Evolutionary conservation across 441 rosid genomes (phyloP).

Genomic region (Hura crepitans): DNA sequence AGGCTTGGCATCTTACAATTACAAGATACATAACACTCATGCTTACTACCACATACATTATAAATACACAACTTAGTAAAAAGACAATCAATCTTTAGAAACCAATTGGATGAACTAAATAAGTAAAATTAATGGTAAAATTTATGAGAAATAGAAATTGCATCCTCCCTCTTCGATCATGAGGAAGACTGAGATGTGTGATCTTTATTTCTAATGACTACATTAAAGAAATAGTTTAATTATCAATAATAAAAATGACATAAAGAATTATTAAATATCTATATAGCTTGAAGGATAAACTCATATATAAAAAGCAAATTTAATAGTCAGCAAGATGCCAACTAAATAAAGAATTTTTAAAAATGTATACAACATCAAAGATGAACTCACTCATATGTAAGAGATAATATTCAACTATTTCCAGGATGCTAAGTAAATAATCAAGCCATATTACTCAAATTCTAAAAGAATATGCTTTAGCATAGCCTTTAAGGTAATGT

Average conservation of each 20-base stretch:
- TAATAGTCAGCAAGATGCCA: background rate
- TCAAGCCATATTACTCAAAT: background rate
- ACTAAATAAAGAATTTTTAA: background rate
- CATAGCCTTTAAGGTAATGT: background rate
- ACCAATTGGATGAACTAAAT: constrained; percentile 9
- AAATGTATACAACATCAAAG: background rate
- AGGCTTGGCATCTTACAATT: too few relatives aligned
- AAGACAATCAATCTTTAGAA: background rate
- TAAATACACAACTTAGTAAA: constrained; percentile 3
- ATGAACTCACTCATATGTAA: background rate
- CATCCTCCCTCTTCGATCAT: constrained; percentile 93
- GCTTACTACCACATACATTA: constrained; percentile 12
- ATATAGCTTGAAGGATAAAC: constrained; percentile 4
- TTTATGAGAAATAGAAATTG: constrained; percentile 73
- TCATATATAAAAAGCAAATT: background rate
- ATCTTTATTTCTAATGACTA: constrained; percentile 87
- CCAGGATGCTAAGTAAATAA: background rate
- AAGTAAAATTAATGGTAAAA: constrained; percentile 11
- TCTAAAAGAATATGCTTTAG: background rate
- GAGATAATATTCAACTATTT: background rate
- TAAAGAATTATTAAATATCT: background rate
- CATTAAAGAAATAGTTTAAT: constrained; percentile 27
- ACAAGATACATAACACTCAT: background rate
- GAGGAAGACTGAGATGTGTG: constrained; percentile 76
- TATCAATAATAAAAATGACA: constrained; percentile 9